These are phyloP conservation scores for Thelonectria discophora DNA, from an alignment of 2,329 filamentous ascomycete species.

Conservation along the genomic window DNA sequence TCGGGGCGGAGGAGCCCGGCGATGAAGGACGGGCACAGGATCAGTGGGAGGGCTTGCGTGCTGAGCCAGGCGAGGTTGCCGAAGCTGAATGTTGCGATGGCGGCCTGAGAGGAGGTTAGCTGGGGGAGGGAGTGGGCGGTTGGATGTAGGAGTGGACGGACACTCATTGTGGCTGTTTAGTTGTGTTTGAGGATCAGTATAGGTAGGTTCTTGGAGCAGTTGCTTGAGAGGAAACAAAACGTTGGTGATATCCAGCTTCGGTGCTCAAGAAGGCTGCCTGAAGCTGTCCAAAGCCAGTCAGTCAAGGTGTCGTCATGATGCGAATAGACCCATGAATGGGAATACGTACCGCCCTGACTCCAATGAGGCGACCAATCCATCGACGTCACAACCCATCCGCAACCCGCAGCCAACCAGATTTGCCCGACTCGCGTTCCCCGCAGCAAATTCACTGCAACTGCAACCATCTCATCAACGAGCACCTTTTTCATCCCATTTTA, in stretches of 20 bases:
- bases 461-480: neutral
- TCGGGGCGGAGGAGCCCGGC: constrained; percentile 53
- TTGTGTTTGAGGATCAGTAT: too few species aligned
- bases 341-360: neutral
- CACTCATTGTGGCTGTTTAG: constrained; percentile 29
- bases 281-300: neutral
- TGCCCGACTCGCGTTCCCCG: neutral
- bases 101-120: constrained; percentile 43
- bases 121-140: neutral
- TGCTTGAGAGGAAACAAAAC: neutral
- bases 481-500: too few species aligned
- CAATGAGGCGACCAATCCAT: neutral
- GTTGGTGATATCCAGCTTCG: neutral
- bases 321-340: neutral
- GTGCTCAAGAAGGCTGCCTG: neutral
- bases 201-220: neutral
- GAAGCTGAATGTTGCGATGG: constrained; percentile 60
- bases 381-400: neutral
- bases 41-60: constrained; percentile 57
- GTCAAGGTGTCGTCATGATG: neutral
- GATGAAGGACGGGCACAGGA: constrained; percentile 59
- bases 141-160: constrained; percentile 19
- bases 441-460: neutral
- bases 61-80: constrained; percentile 62
- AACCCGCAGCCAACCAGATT: neutral